Conservation (phyloP, 805 yeast species). For the Citeromyces matritensis region DNA sequence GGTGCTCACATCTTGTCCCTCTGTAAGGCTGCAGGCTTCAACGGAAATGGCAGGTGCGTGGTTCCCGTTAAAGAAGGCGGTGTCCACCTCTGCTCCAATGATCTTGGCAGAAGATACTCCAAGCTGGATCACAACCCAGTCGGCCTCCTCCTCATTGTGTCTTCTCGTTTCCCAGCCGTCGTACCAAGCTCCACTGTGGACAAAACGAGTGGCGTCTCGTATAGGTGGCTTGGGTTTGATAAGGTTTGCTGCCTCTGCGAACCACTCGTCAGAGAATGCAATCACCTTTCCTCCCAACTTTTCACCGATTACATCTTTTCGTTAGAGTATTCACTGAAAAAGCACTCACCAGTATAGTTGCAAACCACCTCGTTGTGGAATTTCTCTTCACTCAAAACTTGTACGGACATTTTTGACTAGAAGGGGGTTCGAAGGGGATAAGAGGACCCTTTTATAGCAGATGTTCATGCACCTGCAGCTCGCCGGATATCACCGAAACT, state of each 20-base stretch:
- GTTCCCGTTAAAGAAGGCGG: conserved; percentile 89
- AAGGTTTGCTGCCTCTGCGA: conserved; percentile 82
- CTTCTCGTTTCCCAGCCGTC: conserved; percentile 99
- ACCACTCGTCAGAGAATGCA: conserved; percentile 79
- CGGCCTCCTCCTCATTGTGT: conserved; percentile 74
- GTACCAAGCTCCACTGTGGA: conserved; percentile 89
- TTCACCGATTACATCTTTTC: conserved; percentile 66
- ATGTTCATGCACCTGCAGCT: not conserved
- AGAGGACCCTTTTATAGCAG: too few species aligned
- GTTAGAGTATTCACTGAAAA: conserved; percentile 2
- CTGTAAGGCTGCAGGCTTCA: conserved; percentile 40
- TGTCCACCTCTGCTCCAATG: conserved; percentile 80
- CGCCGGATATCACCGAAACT: conserved; percentile 5
- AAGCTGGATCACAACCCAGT: conserved; percentile 72
- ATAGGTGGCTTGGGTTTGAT: conserved; percentile 72
- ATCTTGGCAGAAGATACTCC: conserved; percentile 76
- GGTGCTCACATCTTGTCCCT: conserved; percentile 15
- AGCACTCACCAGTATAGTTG: conserved; percentile 30
- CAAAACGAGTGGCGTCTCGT: conserved; percentile 67
- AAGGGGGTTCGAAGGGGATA: too few species aligned
- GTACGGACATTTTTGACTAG: not conserved
- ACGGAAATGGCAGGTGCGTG: conserved; percentile 87
- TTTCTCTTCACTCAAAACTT: conserved; percentile 13
- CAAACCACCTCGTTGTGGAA: conserved; percentile 31
- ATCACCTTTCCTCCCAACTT: conserved; percentile 70